Evolutionary conservation across 148 eudicot species (phyloP).

Genomic region (Nepenthes gracilis): DNA sequence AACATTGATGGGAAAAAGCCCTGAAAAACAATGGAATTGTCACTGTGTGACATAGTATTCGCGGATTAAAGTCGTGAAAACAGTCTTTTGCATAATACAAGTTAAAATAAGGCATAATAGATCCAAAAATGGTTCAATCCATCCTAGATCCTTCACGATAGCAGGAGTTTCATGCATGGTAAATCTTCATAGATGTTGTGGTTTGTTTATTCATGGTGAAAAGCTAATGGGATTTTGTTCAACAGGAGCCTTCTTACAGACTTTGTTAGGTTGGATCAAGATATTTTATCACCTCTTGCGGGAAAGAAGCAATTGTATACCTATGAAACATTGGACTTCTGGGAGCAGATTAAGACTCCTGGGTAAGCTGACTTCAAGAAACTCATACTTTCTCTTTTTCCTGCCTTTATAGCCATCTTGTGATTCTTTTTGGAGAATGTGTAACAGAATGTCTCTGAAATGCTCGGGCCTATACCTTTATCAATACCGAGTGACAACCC

Average conservation of each 20-base stretch:
- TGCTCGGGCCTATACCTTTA: constrained; percentile 55
- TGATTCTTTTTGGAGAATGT: background rate
- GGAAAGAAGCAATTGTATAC: constrained; percentile 77
- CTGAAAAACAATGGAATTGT: too few species aligned
- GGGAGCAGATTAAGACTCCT: constrained; percentile 97
- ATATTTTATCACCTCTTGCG: constrained; percentile 81
- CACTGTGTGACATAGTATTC: too few species aligned
- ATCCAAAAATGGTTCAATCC: too few species aligned
- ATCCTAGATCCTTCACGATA: too few species aligned
- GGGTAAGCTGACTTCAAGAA: constrained; percentile 40
- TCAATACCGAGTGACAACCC: constrained; percentile 45
- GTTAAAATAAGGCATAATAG: too few species aligned
- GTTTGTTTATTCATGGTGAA: background rate
- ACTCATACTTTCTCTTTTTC: background rate
- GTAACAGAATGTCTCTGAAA: constrained; percentile 56
- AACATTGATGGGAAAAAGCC: too few species aligned
- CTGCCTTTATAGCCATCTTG: background rate
- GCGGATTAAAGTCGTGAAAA: too few species aligned
- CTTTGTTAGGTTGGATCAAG: constrained; percentile 90
- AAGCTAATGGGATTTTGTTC: constrained; percentile 13
- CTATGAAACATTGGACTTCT: constrained; percentile 77
- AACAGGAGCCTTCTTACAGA: constrained; percentile 76
- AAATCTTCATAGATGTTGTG: too few species aligned
- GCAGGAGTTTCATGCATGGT: too few species aligned
- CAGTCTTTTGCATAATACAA: too few species aligned